Evolutionary conservation across 2,329 filamentous ascomycete genomes (phyloP).

Genomic region (Trichoderma sp.): DNA sequence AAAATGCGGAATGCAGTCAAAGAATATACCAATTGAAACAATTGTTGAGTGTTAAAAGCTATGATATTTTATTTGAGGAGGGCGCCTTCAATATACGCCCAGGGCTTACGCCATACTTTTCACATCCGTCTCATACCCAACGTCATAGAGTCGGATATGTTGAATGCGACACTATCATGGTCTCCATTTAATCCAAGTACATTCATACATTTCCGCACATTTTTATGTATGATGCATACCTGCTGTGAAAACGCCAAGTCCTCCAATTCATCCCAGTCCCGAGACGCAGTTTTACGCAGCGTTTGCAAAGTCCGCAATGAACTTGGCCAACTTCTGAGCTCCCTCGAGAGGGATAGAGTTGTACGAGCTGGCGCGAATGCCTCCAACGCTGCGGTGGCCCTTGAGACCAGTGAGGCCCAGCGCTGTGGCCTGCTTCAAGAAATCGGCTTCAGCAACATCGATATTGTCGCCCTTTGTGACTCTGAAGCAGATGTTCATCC

Average conservation of each 20-base stretch:
- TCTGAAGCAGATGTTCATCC: conserved; percentile 96
- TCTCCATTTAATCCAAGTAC: neutral
- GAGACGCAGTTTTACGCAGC: conserved; percentile 32
- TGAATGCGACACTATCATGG: conserved; percentile 14
- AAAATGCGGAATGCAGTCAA: neutral
- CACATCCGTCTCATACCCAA: neutral
- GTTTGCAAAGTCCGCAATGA: conserved; percentile 60
- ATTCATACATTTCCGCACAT: neutral
- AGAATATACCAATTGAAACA: too few relatives aligned
- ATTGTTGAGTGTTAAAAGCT: neutral
- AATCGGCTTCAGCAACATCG: conserved; percentile 75
- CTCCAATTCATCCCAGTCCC: neutral
- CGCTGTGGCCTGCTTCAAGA: conserved; percentile 64
- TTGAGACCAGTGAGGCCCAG: conserved; percentile 78
- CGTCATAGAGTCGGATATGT: conserved; percentile 9
- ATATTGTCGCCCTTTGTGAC: conserved; percentile 63
- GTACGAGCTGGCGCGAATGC: conserved; percentile 86
- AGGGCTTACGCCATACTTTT: neutral
- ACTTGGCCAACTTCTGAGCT: conserved; percentile 68
- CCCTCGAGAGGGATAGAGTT: conserved; percentile 76
- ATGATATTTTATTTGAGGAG: neutral
- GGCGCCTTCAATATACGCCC: neutral
- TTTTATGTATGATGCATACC: neutral
- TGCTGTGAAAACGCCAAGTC: conserved; percentile 3
- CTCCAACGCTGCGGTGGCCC: conserved; percentile 84